phyloP scores from a whole-genome alignment of 2,329 filamentous ascomycete genomes.

The Aspergillus pseudoglaucus region DNA sequence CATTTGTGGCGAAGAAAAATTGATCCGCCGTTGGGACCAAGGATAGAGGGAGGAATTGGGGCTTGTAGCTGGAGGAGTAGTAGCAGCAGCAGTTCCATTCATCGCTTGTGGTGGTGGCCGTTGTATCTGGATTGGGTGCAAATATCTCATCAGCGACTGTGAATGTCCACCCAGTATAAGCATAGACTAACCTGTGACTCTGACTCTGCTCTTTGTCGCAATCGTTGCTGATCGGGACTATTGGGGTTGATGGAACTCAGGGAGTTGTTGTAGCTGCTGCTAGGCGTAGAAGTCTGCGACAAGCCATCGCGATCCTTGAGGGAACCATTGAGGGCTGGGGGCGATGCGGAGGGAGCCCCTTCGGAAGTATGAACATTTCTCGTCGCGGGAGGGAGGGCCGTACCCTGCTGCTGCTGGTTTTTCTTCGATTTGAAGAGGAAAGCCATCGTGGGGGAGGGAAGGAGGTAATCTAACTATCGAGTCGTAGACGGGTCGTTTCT shows the following conservation, averaged over 20 bases:
- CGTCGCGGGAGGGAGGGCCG: conserved; percentile 46
- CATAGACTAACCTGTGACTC: conserved; percentile 47
- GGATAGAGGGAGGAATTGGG: conserved; percentile 81
- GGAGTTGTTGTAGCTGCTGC: conserved; percentile 61
- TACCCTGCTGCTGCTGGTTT: conserved; percentile 48
- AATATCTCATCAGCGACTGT: neutral
- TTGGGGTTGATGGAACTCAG: conserved; percentile 61
- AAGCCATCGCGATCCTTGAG: conserved; percentile 27
- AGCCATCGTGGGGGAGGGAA: conserved; percentile 51
- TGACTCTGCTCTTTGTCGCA: conserved; percentile 49
- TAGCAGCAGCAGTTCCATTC: conserved; percentile 43
- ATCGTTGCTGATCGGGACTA: conserved; percentile 60
- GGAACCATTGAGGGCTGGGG: conserved; percentile 44
- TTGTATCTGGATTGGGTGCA: conserved; percentile 15
- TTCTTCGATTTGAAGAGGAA: conserved; percentile 82
- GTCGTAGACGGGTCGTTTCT: conserved; percentile 29
- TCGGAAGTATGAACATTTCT: conserved; percentile 54
- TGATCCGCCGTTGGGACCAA: conserved; percentile 86
- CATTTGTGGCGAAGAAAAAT: conserved; percentile 72
- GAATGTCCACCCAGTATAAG: neutral
- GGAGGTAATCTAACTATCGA: conserved; percentile 9
- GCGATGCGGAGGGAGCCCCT: conserved; percentile 37
- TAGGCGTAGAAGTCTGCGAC: conserved; percentile 61
- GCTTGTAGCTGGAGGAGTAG: conserved; percentile 36
- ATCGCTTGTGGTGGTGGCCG: conserved; percentile 44